A percentile compares a stretch with the other conserved stretches of the same genome.
phyloP scores from a whole-genome alignment of 371 early-diverging fungal species.

The Funneliformis caledonium region DNA sequence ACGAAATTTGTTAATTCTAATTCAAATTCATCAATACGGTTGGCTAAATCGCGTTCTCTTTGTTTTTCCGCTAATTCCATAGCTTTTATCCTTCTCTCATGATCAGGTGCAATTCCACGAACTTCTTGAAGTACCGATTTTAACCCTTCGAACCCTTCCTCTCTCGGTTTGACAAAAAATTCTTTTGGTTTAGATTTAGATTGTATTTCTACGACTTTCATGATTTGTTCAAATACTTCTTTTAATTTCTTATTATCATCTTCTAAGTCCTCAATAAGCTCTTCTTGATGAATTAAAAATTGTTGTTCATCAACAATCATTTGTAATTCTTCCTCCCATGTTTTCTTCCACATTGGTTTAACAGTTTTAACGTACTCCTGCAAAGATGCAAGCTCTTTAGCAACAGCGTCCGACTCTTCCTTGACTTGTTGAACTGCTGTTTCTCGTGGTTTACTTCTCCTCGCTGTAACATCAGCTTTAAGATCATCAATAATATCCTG shows the following conservation, averaged over 20 bases:
- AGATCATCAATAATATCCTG: slow-evolving; percentile 77
- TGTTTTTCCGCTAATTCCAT: slow-evolving; percentile 68
- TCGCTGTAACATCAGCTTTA: slow-evolving; percentile 76
- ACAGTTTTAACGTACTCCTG: slow-evolving; percentile 57
- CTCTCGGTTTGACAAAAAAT: slow-evolving; percentile 63
- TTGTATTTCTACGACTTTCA: slow-evolving; percentile 65
- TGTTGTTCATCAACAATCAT: slow-evolving; percentile 79
- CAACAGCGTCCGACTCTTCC: slow-evolving; percentile 55
- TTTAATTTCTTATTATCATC: slow-evolving; percentile 65
- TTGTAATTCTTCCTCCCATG: slow-evolving; percentile 82
- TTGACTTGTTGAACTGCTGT: slow-evolving; percentile 57
- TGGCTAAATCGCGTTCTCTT: slow-evolving; percentile 67
- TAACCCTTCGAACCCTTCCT: slow-evolving; percentile 68
- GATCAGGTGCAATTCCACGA: slow-evolving; percentile 67
- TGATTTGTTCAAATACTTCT: slow-evolving; percentile 63
- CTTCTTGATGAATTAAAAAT: slow-evolving; percentile 77
- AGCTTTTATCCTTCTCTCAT: slow-evolving; percentile 68
- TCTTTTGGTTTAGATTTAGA: slow-evolving; percentile 49
- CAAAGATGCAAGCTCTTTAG: slow-evolving; percentile 54
- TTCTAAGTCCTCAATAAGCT: slow-evolving; percentile 62
- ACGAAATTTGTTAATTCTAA: slow-evolving; percentile 74
- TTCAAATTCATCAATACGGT: slow-evolving; percentile 73
- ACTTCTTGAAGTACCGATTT: slow-evolving; percentile 74
- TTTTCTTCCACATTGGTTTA: slow-evolving; percentile 76
- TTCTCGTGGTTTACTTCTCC: slow-evolving; percentile 68